Evolutionary conservation across 192 early-diverging fungal genomes (phyloP).

Genomic region (Kappamyces sp.): DNA sequence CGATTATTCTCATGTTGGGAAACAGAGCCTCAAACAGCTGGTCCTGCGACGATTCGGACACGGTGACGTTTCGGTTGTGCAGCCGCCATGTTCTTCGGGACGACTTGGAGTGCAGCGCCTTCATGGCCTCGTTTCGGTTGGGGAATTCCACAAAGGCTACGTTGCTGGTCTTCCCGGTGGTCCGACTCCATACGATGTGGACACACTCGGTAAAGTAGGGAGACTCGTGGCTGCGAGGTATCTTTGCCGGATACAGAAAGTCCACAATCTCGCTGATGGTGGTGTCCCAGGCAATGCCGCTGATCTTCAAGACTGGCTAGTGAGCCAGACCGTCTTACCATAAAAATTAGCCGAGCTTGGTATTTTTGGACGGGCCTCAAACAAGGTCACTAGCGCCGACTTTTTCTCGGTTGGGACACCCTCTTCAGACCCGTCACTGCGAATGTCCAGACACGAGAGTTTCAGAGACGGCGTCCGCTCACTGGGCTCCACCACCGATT

Average conservation of each 20-base stretch:
- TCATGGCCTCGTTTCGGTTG: constrained; percentile 41
- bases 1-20: constrained; percentile 14
- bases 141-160: constrained; percentile 64
- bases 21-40: constrained; percentile 32
- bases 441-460: no score
- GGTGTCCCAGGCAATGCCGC: constrained; percentile 31
- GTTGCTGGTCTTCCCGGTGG: constrained; percentile 65
- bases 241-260: constrained; percentile 28
- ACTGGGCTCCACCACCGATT: no score
- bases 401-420: no score
- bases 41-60: constrained; percentile 24
- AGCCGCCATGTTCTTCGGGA: no score
- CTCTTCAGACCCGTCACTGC: no score
- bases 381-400: no score
- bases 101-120: constrained; percentile 49
- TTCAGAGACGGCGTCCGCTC: no score
- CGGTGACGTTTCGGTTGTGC: constrained; percentile 51
- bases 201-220: constrained; percentile 34
- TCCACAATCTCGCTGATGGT: constrained; percentile 26
- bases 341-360: no score
- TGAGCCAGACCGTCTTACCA: no score
- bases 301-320: constrained; percentile 31
- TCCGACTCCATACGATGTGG: constrained; percentile 54
- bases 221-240: constrained; percentile 23
- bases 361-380: no score